Evolutionary conservation across 2,329 filamentous ascomycete species (phyloP).

Genomic region (Helicocarpus griseus): DNA sequence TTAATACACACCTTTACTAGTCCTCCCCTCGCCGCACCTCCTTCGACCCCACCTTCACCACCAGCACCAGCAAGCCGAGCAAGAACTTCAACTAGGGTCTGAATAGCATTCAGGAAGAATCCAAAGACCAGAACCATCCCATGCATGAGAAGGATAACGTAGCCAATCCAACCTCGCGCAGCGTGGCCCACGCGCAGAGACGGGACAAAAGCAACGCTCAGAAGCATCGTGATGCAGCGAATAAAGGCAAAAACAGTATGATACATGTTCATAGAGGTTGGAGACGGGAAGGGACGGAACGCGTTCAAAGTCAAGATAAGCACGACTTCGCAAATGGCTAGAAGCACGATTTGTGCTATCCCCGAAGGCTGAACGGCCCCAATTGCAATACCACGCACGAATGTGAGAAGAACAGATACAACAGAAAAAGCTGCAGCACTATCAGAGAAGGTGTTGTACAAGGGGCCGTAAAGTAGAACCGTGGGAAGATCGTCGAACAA

Average conservation of each 20-base stretch:
- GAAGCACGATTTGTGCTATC: constrained; percentile 81
- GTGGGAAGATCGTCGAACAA: constrained; percentile 91
- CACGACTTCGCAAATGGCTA: constrained; percentile 91
- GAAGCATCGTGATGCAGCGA: constrained; percentile 63
- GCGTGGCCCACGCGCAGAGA: constrained; percentile 68
- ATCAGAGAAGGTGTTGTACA: constrained; percentile 97
- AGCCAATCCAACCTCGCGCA: constrained; percentile 88
- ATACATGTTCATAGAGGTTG: constrained; percentile 96
- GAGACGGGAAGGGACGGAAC: constrained; percentile 79
- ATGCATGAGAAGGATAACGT: constrained; percentile 79
- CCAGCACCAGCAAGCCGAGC: constrained; percentile 77
- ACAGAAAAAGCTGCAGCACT: constrained; percentile 84
- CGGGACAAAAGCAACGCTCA: constrained; percentile 77
- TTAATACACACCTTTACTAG: constrained; percentile 56
- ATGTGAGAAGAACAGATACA: constrained; percentile 73
- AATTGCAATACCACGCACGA: constrained; percentile 79
- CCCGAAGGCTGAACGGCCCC: constrained; percentile 88
- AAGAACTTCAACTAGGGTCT: constrained; percentile 81
- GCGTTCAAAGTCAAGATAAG: constrained; percentile 77
- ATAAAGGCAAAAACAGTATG: constrained; percentile 75
- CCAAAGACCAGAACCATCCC: constrained; percentile 77
- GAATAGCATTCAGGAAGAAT: constrained; percentile 84
- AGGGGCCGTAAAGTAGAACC: constrained; percentile 76
- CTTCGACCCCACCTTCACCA: constrained; percentile 51
- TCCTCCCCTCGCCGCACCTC: constrained; percentile 63